phyloP scores from a whole-genome alignment of 2,329 filamentous ascomycete species.

The Fusarium globosum region DNA sequence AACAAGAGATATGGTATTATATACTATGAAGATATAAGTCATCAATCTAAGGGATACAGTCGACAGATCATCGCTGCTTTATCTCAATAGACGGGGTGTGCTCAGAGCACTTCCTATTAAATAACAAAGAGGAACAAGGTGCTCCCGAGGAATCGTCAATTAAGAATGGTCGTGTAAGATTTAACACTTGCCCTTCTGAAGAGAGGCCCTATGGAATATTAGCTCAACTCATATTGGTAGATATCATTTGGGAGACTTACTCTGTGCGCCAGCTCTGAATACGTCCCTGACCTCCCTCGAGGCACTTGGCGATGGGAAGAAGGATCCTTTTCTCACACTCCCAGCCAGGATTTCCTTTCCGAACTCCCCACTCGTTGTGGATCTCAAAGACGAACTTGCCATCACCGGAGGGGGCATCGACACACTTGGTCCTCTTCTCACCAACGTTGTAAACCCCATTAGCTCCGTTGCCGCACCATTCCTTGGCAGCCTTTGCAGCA shows the following conservation, averaged over 20 bases:
- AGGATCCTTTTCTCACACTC: neutral
- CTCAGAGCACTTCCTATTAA: accelerated
- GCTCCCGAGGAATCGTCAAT: accelerated
- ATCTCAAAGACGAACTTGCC: constrained; percentile 20
- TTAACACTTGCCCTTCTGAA: constrained; percentile 5
- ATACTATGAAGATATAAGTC: neutral
- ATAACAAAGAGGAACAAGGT: accelerated
- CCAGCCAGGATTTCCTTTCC: neutral
- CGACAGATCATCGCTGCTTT: neutral
- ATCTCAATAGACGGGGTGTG: accelerated
- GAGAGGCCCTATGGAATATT: neutral
- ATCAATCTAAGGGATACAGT: accelerated
- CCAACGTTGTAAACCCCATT: neutral
- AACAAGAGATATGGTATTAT: neutral
- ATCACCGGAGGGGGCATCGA: constrained; percentile 1
- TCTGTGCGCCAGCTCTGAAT: constrained; percentile 17
- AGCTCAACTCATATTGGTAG: accelerated
- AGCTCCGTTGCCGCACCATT: constrained; percentile 11
- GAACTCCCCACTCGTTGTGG: constrained; percentile 14
- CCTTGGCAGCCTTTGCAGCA: neutral
- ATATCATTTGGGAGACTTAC: neutral
- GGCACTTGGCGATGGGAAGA: constrained; percentile 7
- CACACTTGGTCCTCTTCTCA: constrained; percentile 6
- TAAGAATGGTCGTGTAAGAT: accelerated
- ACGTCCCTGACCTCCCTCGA: neutral